Percentiles rank a stretch among this genome's conserved stretches.
Conservation (phyloP, 2,329 filamentous ascomycete genomes). For the Ascochyta lentis region DNA sequence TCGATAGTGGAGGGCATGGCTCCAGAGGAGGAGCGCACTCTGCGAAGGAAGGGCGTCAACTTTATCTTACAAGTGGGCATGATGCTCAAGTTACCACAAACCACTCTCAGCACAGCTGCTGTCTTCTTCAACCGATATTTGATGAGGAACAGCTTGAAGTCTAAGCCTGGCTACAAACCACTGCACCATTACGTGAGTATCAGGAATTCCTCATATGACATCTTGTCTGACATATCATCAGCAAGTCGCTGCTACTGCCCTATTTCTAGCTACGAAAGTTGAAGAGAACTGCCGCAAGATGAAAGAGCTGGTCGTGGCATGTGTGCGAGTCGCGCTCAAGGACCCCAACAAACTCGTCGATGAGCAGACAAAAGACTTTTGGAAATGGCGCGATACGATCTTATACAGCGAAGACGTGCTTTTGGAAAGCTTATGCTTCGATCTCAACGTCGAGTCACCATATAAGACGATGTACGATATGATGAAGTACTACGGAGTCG, state of each 20-base stretch:
- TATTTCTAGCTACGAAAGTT: constrained; percentile 96
- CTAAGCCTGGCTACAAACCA: constrained; percentile 69
- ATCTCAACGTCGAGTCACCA: constrained; percentile 87
- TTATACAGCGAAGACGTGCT: constrained; percentile 91
- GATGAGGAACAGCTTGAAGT: constrained; percentile 85
- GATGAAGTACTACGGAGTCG: constrained; percentile 73
- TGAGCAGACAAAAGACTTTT: constrained; percentile 97
- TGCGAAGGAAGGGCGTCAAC: constrained; percentile 90
- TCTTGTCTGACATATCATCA: constrained; percentile 29
- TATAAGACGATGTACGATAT: constrained; percentile 85
- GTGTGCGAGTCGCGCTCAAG: constrained; percentile 94
- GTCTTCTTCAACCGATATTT: constrained; percentile 97
- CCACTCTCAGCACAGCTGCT: constrained; percentile 88
- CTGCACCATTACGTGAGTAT: constrained; percentile 77
- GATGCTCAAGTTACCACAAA: constrained; percentile 87
- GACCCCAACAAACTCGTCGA: constrained; percentile 88
- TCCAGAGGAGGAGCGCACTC: constrained; percentile 76
- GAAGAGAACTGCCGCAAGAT: constrained; percentile 97
- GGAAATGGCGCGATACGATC: constrained; percentile 96
- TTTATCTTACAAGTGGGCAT: constrained; percentile 96
- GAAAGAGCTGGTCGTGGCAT: constrained; percentile 90
- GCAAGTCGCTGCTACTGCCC: constrained; percentile 85
- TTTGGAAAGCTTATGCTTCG: constrained; percentile 90
- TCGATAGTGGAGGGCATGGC: constrained; percentile 83
- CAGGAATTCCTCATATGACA: background rate